Base-by-base conservation (phyloP, 148 eudicot species). In the Chenopodium quinoa region DNA sequence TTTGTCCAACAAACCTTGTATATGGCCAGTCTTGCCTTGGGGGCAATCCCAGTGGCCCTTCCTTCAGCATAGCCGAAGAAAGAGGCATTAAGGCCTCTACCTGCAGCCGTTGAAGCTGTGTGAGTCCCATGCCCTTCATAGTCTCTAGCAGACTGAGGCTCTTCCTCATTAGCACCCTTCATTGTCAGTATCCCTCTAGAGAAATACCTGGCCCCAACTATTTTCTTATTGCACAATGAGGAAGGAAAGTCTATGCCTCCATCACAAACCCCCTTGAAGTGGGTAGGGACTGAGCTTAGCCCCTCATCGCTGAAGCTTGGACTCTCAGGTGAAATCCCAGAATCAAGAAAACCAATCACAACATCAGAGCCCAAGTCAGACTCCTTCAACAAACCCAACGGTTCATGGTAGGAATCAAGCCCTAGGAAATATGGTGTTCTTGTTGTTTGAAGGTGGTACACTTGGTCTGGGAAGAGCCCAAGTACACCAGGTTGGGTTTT, bases 271-370 rank as follows among this genome's bases (percentile, higher is more conserved):
- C 98, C 95, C 52, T 84, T 91, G 91, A 92, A 93, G 9, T 71
- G 85, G 37, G 85, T 2, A 4, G 95, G 95, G 29, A 89, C 52
- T 4, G 95, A 91, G 0, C 90, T 91, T 2, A 91, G 82, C 3
- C 89, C 95, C 10, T 81, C 81, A 69, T 93, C 97, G 29, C 76
- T 76, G 71, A 93, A 93, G 80, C 97, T 93, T 14, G 71, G 81
- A 22, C 91, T 81, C 82, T 92, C 92, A 0, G 95, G 97, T 90
- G 86, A 90, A 7, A 91, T 88, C 4, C 94, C 93, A n/a, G 94
- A 88, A 72, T 93, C 98, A 1, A 93, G 63, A 1, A 93, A 63
- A 3, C 96, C 96, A 44, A 93, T 84, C 8, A 92, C 82, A 25
- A 90, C 88, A 20, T 89, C 81, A 7, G 80, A 65, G 4, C 83